Percentiles rank a stretch among this genome's conserved stretches.
phyloP scores from a whole-genome alignment of 148 eudicot genomes.

The Camellia japonica region DNA sequence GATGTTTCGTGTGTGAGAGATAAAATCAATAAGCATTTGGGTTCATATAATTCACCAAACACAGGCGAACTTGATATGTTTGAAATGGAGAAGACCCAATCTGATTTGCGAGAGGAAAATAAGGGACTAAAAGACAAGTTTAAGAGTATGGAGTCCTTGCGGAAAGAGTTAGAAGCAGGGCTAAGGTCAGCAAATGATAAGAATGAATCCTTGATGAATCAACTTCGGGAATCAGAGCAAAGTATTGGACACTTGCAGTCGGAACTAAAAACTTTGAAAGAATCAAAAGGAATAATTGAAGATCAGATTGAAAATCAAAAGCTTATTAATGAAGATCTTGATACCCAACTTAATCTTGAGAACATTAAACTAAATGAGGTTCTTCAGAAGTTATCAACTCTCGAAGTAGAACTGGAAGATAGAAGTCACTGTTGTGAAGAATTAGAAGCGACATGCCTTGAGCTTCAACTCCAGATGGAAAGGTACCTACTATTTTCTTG shows the following conservation, averaged over 20 bases:
- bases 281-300: constrained; percentile 45
- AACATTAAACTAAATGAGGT: constrained; percentile 51
- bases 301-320: constrained; percentile 73
- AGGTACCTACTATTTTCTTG: constrained; percentile 38
- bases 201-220: constrained; percentile 29
- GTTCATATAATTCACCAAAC: constrained; percentile 14
- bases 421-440: constrained; percentile 68
- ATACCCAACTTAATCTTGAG: constrained; percentile 61
- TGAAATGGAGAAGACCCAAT: constrained; percentile 44
- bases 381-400: constrained; percentile 56
- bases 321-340: constrained; percentile 70
- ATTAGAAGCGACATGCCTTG: constrained; percentile 75
- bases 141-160: constrained; percentile 19
- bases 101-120: constrained; percentile 33
- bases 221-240: constrained; percentile 41
- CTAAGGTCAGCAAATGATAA: constrained; percentile 28
- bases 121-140: constrained; percentile 25
- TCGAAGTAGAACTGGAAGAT: constrained; percentile 75
- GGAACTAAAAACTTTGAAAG: constrained; percentile 44
- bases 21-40: not conserved
- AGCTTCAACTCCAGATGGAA: constrained; percentile 89
- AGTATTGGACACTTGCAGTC: constrained; percentile 34
- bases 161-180: constrained; percentile 27
- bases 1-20: not conserved
- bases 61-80: constrained; percentile 26